A percentile compares a stretch with the other conserved stretches of the same genome.
phyloP scores from a whole-genome alignment of 2,329 filamentous ascomycete genomes.

The Colletotrichum kahawae region DNA sequence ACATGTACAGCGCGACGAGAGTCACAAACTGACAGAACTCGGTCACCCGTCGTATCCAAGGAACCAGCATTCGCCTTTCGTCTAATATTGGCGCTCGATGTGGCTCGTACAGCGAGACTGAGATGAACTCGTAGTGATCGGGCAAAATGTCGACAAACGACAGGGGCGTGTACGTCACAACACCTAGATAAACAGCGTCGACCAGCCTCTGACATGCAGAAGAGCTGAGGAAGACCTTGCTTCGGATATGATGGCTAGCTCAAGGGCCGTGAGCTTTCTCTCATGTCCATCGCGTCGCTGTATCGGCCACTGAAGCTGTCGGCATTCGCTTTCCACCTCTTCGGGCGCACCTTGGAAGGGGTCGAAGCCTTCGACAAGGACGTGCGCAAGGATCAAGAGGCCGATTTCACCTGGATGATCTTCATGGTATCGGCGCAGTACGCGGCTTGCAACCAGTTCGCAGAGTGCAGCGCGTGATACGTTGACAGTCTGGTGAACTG shows the following conservation, averaged over 20 bases:
- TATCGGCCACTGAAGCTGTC: constrained; percentile 40
- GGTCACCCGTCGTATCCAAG: constrained; percentile 69
- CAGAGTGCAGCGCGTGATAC: constrained; percentile 71
- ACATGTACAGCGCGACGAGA: constrained; percentile 65
- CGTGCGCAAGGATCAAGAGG: constrained; percentile 68
- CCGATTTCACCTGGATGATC: constrained; percentile 67
- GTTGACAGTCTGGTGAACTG: constrained; percentile 73
- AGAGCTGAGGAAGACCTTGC: constrained; percentile 71
- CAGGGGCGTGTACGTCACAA: constrained; percentile 74
- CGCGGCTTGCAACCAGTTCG: constrained; percentile 70
- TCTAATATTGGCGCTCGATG: constrained; percentile 69
- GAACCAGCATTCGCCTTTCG: constrained; percentile 74
- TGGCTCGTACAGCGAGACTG: constrained; percentile 73
- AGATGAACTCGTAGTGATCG: constrained; percentile 74
- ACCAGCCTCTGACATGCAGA: constrained; percentile 73
- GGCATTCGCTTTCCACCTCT: constrained; percentile 48
- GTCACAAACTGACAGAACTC: constrained; percentile 70
- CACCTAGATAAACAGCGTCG: constrained; percentile 71
- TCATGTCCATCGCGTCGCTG: constrained; percentile 45
- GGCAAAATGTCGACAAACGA: constrained; percentile 76
- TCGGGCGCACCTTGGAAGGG: constrained; percentile 73
- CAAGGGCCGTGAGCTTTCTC: constrained; percentile 69
- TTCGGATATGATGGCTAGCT: constrained; percentile 76
- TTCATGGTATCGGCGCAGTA: constrained; percentile 72
- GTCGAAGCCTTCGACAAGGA: constrained; percentile 74